phyloP scores from a whole-genome alignment of 2,329 filamentous ascomycete genomes.

The Colletotrichum navitas region DNA sequence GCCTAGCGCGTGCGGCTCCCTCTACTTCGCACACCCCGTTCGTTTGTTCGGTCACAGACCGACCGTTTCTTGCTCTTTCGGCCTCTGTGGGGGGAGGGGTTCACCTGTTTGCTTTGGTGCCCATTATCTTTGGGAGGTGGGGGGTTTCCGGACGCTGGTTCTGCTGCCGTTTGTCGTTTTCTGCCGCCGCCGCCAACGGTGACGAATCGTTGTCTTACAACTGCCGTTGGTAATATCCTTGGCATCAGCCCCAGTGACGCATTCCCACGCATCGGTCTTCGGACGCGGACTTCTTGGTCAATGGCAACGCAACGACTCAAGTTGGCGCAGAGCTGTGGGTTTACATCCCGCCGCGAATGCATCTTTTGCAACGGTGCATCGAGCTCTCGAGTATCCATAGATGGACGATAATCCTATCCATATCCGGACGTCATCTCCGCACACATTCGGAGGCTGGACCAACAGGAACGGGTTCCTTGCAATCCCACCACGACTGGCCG shows the following conservation, averaged over 20 bases:
- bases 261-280: not conserved
- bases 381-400: not conserved
- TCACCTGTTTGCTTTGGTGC: not conserved
- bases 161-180: not conserved
- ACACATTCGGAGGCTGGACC: not conserved
- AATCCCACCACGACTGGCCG: not conserved
- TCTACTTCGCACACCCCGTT: not conserved
- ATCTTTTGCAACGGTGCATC: not conserved
- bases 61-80: not conserved
- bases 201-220: constrained; percentile 14
- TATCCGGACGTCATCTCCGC: not conserved
- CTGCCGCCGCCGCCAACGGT: constrained; percentile 20
- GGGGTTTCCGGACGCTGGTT: no score
- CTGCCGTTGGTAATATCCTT: not conserved
- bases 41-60: not conserved
- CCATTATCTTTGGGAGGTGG: no score
- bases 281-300: not conserved
- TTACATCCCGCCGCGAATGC: not conserved
- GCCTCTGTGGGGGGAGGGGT: not conserved
- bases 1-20: constrained; percentile 7
- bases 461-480: not conserved
- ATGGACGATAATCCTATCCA: not conserved
- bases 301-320: not conserved
- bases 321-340: not conserved
- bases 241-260: constrained; percentile 3